Percentiles rank a stretch among this genome's conserved stretches.
These are phyloP conservation scores for Fusarium paranaense DNA, from an alignment of 2,329 filamentous ascomycete species.

Conservation along the genomic window DNA sequence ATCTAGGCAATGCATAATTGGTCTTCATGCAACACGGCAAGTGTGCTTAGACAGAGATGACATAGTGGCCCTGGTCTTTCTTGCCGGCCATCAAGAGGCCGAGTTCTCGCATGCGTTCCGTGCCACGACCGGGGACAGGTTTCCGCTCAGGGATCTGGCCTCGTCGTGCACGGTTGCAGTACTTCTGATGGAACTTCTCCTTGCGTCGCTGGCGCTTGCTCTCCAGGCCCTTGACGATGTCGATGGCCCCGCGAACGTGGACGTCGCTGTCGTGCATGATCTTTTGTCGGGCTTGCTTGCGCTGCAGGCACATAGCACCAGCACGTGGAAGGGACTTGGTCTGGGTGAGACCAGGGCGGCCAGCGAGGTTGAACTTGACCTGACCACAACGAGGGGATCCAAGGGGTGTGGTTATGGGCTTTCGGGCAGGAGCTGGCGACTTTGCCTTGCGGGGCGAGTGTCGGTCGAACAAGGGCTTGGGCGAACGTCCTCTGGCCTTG, in stretches of 20 bases:
- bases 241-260: conserved; percentile 91
- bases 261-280: conserved; percentile 56
- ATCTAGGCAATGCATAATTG: conserved; percentile 10
- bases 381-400: conserved; percentile 56
- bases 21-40: conserved; percentile 11
- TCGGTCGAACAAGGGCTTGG: conserved; percentile 67
- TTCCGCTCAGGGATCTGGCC: conserved; percentile 71
- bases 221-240: conserved; percentile 96
- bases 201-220: conserved; percentile 92
- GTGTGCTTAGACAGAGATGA: conserved; percentile 73
- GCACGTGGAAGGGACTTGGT: conserved; percentile 90
- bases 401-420: conserved; percentile 49
- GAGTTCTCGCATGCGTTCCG: conserved; percentile 85
- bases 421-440: conserved; percentile 80
- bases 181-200: conserved; percentile 92
- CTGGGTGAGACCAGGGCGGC: conserved; percentile 75
- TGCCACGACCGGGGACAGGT: conserved; percentile 85
- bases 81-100: conserved; percentile 90
- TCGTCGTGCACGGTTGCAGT: conserved; percentile 85
- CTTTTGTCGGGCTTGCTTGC: conserved; percentile 58
- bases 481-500: conserved; percentile 64
- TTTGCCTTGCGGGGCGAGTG: conserved; percentile 77
- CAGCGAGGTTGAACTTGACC: conserved; percentile 54
- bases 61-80: conserved; percentile 78
- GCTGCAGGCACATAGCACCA: conserved; percentile 74